phyloP scores from a whole-genome alignment of 306 rosid species.

The Psophocarpus tetragonolobus region DNA sequence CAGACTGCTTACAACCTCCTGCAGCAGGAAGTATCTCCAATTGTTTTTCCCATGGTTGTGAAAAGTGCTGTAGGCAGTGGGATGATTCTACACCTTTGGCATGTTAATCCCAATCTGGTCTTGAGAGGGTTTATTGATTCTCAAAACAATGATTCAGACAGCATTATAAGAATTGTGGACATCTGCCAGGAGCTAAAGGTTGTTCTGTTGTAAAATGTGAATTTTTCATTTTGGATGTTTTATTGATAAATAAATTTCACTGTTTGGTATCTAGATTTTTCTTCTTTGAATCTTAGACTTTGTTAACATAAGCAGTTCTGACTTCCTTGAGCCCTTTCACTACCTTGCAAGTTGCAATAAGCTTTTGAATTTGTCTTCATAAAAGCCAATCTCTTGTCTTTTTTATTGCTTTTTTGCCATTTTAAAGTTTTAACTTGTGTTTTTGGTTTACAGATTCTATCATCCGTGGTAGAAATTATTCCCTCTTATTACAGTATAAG shows the following conservation, averaged over 20 bases:
- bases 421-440: constrained; percentile 30
- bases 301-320: neutral
- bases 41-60: constrained; percentile 68
- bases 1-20: constrained; percentile 94
- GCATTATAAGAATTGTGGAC: constrained; percentile 64
- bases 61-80: constrained; percentile 60
- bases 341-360: neutral
- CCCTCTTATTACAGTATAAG: constrained; percentile 77
- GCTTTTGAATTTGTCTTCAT: neutral
- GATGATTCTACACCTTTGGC: constrained; percentile 84
- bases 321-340: neutral
- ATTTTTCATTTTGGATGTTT: constrained; percentile 17
- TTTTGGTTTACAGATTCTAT: constrained; percentile 63
- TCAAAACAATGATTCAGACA: constrained; percentile 64
- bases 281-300: neutral
- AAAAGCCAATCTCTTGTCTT: neutral
- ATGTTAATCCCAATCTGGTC: constrained; percentile 67
- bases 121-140: constrained; percentile 77
- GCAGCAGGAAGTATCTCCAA: constrained; percentile 72
- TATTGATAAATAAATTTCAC: neutral
- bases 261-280: neutral
- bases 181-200: constrained; percentile 90
- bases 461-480: constrained; percentile 63
- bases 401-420: constrained; percentile 23
- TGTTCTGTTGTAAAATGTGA: constrained; percentile 29